phyloP scores from a whole-genome alignment of 2,329 filamentous ascomycete species.

The Fusarium decemcellulare region DNA sequence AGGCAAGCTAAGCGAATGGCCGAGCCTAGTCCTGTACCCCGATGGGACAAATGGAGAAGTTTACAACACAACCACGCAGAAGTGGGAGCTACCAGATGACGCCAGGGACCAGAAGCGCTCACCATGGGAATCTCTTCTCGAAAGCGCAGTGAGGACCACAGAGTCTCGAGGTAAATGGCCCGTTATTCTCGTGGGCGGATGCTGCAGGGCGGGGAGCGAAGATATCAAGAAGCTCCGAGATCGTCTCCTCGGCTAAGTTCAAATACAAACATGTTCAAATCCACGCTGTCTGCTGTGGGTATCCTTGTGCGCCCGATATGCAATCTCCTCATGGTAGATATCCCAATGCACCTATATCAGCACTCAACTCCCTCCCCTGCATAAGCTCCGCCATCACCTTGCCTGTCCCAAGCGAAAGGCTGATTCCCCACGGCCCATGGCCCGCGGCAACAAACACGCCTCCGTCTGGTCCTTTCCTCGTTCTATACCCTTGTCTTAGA shows the following conservation, averaged over 20 bases:
- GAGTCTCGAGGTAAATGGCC: slow-evolving; percentile 57
- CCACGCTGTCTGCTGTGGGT: neutral
- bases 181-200: slow-evolving; percentile 66
- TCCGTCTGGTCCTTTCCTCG: slow-evolving; percentile 59
- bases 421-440: slow-evolving; percentile 84
- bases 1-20: slow-evolving; percentile 57
- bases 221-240: slow-evolving; percentile 52
- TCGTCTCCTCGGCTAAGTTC: slow-evolving; percentile 27
- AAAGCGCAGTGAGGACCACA: slow-evolving; percentile 56
- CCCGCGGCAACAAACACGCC: slow-evolving; percentile 81
- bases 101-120: slow-evolving; percentile 33
- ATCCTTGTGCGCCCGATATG: neutral
- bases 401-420: slow-evolving; percentile 76
- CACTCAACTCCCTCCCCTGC: slow-evolving; percentile 69
- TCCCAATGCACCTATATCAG: slow-evolving; percentile 62
- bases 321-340: slow-evolving; percentile 13
- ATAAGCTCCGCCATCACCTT: slow-evolving; percentile 80
- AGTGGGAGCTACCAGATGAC: slow-evolving; percentile 66
- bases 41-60: slow-evolving; percentile 78
- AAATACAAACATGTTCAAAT: neutral
- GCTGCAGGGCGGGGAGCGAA: slow-evolving; percentile 63
- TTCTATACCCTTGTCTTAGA: slow-evolving; percentile 65
- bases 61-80: slow-evolving; percentile 74
- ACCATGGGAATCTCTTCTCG: slow-evolving; percentile 64
- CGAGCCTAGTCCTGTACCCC: slow-evolving; percentile 74